Base-by-base conservation (phyloP, 208 protist genomes). In the Wallacemonas rigidus region DNA sequence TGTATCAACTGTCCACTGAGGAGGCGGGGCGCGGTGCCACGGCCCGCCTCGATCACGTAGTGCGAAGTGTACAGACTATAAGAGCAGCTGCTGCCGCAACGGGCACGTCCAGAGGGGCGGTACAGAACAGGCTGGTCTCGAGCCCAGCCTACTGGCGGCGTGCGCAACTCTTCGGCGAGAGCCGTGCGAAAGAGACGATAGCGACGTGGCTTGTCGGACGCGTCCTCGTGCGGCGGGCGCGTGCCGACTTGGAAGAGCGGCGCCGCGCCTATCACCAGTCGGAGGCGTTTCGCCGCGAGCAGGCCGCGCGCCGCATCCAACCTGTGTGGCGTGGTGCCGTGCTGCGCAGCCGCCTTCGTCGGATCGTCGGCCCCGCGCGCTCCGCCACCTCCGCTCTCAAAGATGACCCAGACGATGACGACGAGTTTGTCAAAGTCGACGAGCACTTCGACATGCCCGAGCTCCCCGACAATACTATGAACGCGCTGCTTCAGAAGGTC, bases 241-340 rank as follows among this genome's bases (percentile, higher is more conserved):
- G 63, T 69, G 71, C 55, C 43, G 77, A 84, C 57, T 81, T 88
- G 48, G 58, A 62, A 26, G 26, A n/a, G 12, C 51, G 83, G 63
- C 73, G 67, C 5, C 55, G 43, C 12, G 61, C 40, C 15, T 72
- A 76, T 53, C 44, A 53, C 39, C 51, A 85, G 50, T 74, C 65
- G 12, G 75, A 87, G 67, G 69, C 60, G 11, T 81, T 67, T 56
- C 79, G 79, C 3, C 62, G 70, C 40, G 87, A 91, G 68, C 55
- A 50, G 53, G 91, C 91, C 1, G 91, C 78, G 15, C 79, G 82
- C 2, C 76, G 77, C 26, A 96, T 96, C 71, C 92, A 94, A 61
- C 90, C 89, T 9, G 47, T 97, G n/a, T 89, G 89, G 85, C 89
- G 92, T 50, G 92, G 92, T 2, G 92, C 92, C 0, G 81, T 80